These are phyloP conservation scores for Coemansia sp. DNA, from an alignment of 192 early-diverging fungal species.

Conservation along the genomic window DNA sequence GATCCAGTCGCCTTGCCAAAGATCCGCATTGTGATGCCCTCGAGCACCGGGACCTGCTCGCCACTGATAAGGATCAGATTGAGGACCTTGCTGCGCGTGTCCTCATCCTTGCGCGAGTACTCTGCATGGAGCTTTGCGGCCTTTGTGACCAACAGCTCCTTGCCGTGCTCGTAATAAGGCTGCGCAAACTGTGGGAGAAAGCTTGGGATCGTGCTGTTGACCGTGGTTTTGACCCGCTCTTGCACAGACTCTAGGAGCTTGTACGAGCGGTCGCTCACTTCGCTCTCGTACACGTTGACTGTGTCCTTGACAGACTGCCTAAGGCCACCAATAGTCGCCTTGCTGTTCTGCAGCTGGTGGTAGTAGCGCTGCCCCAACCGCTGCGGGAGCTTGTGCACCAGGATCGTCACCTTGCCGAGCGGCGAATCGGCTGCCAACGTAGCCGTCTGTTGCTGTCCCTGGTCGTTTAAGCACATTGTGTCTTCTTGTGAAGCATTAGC, in stretches of 20 bases:
- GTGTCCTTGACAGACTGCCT: constrained; percentile 50
- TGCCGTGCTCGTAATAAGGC: constrained; percentile 52
- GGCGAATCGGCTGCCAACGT: constrained; percentile 22
- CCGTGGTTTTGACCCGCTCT: constrained; percentile 36
- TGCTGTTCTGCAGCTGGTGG: constrained; percentile 45
- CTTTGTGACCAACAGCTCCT: constrained; percentile 51
- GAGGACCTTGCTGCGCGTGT: constrained; percentile 45
- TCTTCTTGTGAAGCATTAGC: background rate
- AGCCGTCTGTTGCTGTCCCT: constrained; percentile 1
- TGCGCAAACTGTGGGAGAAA: constrained; percentile 49
- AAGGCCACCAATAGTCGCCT: constrained; percentile 32
- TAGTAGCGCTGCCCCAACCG: constrained; percentile 46
- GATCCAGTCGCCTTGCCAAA: constrained; percentile 56
- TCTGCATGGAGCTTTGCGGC: constrained; percentile 50
- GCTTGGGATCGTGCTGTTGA: constrained; percentile 43
- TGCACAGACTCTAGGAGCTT: constrained; percentile 39
- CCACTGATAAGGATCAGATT: constrained; percentile 55
- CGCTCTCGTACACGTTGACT: constrained; percentile 42
- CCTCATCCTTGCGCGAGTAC: constrained; percentile 52
- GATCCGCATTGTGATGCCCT: constrained; percentile 40
- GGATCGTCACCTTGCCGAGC: constrained; percentile 46
- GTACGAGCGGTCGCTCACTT: constrained; percentile 44
- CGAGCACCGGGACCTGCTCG: constrained; percentile 54
- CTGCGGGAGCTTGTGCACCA: constrained; percentile 54
- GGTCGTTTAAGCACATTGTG: background rate